phyloP scores from a whole-genome alignment of 176 grass and related monocot genomes.

The Eragrostis curvula region DNA sequence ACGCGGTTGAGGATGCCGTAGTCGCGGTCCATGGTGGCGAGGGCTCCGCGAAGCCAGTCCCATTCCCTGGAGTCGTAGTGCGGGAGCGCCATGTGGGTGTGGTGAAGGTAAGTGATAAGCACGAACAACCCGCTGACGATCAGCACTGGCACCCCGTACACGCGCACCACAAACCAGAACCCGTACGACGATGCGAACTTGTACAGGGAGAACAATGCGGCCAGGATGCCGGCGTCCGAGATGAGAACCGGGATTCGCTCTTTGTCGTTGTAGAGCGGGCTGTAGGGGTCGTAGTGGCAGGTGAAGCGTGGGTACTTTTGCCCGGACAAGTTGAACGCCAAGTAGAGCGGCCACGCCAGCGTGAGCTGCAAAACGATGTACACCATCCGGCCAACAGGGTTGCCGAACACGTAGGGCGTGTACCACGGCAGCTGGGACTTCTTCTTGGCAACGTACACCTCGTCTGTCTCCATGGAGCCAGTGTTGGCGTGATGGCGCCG shows the following conservation, averaged over 20 bases:
- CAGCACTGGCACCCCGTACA: slow-evolving; percentile 70
- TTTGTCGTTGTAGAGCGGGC: slow-evolving; percentile 65
- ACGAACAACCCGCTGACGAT: slow-evolving; percentile 76
- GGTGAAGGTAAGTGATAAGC: slow-evolving; percentile 79
- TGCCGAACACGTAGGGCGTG: not conserved
- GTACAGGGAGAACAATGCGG: slow-evolving; percentile 1
- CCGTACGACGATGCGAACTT: slow-evolving; percentile 43
- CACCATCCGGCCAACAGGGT: not conserved
- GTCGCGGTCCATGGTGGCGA: slow-evolving; percentile 76
- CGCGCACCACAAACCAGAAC: slow-evolving; percentile 57
- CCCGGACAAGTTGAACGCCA: slow-evolving; percentile 76
- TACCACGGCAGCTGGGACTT: not conserved
- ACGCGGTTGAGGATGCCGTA: slow-evolving; percentile 77
- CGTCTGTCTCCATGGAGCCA: not conserved
- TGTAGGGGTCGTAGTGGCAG: slow-evolving; percentile 72
- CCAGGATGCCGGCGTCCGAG: slow-evolving; percentile 58
- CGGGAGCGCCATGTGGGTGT: slow-evolving; percentile 76
- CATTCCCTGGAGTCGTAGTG: slow-evolving; percentile 73
- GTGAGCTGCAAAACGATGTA: not conserved
- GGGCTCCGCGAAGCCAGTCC: slow-evolving; percentile 76
- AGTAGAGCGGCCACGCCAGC: slow-evolving; percentile 52
- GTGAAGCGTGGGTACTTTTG: slow-evolving; percentile 74
- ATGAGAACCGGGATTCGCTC: slow-evolving; percentile 66
- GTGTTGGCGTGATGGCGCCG: not conserved
- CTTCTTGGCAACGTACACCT: not conserved